Conservation (phyloP, 192 early-diverging fungal genomes). For the Geranomyces michiganensis region DNA sequence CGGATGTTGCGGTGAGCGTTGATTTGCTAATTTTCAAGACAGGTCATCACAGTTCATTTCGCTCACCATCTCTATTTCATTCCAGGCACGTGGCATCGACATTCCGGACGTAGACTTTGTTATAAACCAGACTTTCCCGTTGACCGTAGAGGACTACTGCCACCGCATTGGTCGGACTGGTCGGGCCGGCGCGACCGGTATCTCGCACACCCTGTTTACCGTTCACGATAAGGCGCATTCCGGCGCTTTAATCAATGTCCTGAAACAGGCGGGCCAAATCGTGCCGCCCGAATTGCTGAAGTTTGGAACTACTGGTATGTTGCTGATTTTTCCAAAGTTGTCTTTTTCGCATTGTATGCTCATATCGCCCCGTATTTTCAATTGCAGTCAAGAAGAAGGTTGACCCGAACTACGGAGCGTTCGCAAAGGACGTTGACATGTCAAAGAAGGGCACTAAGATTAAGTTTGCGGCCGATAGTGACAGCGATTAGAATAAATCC, state of each 20-base stretch:
- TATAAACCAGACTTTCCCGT: constrained; percentile 95
- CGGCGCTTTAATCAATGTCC: constrained; percentile 88
- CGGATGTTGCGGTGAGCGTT: constrained; percentile 35
- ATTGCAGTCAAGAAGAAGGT: constrained; percentile 90
- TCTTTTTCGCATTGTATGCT: neutral
- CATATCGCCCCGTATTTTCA: neutral
- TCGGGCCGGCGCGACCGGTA: constrained; percentile 88
- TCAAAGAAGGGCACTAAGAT: constrained; percentile 89
- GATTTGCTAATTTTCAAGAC: too few relatives aligned
- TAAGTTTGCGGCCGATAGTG: constrained; percentile 60
- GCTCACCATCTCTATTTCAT: neutral
- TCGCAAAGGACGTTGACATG: constrained; percentile 87
- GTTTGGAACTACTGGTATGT: constrained; percentile 78
- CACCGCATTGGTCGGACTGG: constrained; percentile 87
- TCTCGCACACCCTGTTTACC: constrained; percentile 92
- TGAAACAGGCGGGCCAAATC: constrained; percentile 81
- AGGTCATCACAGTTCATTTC: neutral
- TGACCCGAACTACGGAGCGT: constrained; percentile 92
- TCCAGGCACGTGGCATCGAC: constrained; percentile 47
- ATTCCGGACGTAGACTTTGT: constrained; percentile 91
- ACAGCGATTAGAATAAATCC: constrained; percentile 16
- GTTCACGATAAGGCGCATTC: constrained; percentile 76
- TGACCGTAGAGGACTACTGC: constrained; percentile 88
- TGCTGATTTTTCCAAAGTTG: neutral
- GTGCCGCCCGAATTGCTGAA: constrained; percentile 88